Evolutionary conservation across 164 flowering plant genomes (phyloP).

Genomic region (Chimonanthus praecox): DNA sequence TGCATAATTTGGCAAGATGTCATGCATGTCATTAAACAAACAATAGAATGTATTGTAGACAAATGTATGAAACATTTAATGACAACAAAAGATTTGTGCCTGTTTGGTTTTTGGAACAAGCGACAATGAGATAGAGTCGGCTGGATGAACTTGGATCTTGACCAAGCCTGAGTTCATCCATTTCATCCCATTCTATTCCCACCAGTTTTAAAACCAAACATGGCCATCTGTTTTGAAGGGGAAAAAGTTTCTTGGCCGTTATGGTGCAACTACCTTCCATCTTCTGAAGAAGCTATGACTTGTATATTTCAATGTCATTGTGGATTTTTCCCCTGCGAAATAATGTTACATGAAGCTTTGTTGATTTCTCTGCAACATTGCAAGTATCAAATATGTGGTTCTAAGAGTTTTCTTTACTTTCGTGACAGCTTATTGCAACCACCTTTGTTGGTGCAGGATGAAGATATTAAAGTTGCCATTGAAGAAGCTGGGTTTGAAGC

Average conservation of each 20-base stretch:
- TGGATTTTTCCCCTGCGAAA: not conserved
- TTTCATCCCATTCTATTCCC: not conserved
- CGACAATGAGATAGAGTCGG: not conserved
- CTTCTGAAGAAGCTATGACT: not conserved
- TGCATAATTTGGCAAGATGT: not conserved
- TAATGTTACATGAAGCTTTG: too few species aligned
- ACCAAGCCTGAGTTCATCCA: not conserved
- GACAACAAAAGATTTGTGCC: not conserved
- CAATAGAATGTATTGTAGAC: not conserved
- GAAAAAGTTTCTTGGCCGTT: too few species aligned
- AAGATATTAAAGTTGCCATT: constrained; percentile 74
- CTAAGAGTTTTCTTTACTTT: not conserved
- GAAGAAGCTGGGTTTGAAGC: constrained; percentile 99
- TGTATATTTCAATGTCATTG: not conserved
- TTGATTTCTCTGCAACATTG: not conserved
- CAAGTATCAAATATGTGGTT: not conserved
- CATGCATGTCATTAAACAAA: not conserved
- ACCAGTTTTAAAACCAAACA: not conserved
- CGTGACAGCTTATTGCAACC: not conserved
- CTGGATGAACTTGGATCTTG: too few species aligned
- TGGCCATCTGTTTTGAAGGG: not conserved
- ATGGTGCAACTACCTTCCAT: not conserved
- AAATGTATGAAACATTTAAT: not conserved
- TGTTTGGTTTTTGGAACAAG: not conserved
- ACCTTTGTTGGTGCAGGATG: constrained; percentile 47